Base-by-base conservation (phyloP, 805 yeast species). In the Ogataea neopini region DNA sequence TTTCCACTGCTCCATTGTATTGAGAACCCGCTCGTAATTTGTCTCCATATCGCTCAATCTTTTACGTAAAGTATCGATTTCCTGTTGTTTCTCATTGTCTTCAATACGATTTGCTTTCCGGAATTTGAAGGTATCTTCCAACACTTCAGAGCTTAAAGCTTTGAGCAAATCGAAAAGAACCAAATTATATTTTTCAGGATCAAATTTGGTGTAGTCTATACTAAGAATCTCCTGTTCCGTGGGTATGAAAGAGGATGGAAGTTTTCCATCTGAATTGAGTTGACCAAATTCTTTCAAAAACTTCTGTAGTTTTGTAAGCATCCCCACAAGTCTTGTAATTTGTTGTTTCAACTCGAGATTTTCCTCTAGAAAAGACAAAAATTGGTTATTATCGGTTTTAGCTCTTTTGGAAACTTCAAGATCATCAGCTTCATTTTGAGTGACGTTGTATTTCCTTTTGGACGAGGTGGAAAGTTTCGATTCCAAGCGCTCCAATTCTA, bases 41-140 rank as follows among this genome's bases (percentile, higher is more conserved):
- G 40, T 29, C 26, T 57, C 57, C 50, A 61, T 42, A 13, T 49
- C 55, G 15, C 43, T 20, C 19, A 62, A 42, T 11, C 54, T 53
- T n/a, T 42, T 43, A 25, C 55, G 57, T 37, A 62, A 48, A 10
- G 26, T 33, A 2, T 52, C 52, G 8, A 62, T 51, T 35, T 59
- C 64, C 35, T 38, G 45, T 22, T 60, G 54, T 20, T 56, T 56
- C 9, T 52, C 53, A 2, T 28, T 10, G 17, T 32, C 34, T 44
- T 36, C 32, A 19, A 17, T 28, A 23, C 23, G 43, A 18, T 38
- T 35, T 10, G 41, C 44, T 38, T 52, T 52, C 26, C 57, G 57
- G 25, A 59, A 53, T 36, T 54, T 53, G 46, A 63, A 63, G 0
- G 67, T 63, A 47, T 64, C 66, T 11, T 62, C 61, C 28, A 47